Evolutionary conservation across 352 stramenopile species (phyloP).

Genomic region (Globisporangium middletonii): DNA sequence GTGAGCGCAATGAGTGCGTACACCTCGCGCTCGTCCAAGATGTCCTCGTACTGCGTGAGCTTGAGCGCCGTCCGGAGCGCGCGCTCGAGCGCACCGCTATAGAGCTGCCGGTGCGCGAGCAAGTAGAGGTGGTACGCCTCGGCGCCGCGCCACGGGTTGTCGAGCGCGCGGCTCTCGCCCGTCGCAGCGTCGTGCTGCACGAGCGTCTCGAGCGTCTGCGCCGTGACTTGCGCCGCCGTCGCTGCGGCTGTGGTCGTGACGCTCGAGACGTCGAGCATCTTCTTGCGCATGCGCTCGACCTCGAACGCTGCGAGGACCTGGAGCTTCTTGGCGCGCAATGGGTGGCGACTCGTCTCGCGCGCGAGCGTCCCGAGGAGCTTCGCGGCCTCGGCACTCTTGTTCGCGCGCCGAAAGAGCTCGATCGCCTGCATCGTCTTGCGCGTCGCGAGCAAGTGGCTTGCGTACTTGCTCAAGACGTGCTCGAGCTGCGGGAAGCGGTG

Average conservation of each 20-base stretch:
- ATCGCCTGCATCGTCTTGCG: constrained; percentile 88
- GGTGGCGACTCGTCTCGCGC: constrained; percentile 75
- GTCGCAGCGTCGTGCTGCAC: constrained; percentile 85
- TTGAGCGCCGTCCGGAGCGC: constrained; percentile 86
- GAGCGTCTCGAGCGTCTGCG: constrained; percentile 89
- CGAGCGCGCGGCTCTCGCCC: constrained; percentile 76
- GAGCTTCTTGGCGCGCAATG: constrained; percentile 90
- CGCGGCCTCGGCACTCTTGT: constrained; percentile 90
- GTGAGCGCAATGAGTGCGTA: constrained; percentile 92
- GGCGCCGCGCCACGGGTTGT: constrained; percentile 92
- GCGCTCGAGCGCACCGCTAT: constrained; percentile 71
- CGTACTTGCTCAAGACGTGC: constrained; percentile 89
- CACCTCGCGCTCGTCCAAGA: constrained; percentile 87
- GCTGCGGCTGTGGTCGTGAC: constrained; percentile 52
- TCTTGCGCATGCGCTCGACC: constrained; percentile 89
- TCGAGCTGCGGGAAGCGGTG: constrained; percentile 94
- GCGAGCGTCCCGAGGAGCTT: constrained; percentile 88
- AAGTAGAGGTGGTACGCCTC: constrained; percentile 94
- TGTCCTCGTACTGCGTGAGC: constrained; percentile 88
- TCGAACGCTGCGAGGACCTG: constrained; percentile 92
- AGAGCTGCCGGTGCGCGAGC: constrained; percentile 90
- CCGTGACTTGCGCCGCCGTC: constrained; percentile 76
- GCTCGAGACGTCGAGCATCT: constrained; percentile 79
- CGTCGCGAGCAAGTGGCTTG: constrained; percentile 75
- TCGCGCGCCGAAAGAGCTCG: constrained; percentile 90